phyloP scores from a whole-genome alignment of 805 yeast genomes.

The Saccharomycopsis malanga region DNA sequence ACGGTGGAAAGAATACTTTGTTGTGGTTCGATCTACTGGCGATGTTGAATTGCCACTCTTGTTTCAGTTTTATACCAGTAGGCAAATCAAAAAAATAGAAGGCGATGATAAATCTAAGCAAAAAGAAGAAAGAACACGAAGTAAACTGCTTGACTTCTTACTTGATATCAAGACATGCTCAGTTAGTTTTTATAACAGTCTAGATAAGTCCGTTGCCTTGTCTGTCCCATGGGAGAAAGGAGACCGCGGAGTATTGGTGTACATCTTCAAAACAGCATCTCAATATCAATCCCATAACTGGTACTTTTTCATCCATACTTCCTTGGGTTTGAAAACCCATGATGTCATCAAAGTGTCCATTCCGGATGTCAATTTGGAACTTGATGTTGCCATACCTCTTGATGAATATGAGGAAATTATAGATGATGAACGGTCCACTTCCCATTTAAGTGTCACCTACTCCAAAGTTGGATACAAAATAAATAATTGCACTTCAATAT shows the following conservation, averaged over 20 bases:
- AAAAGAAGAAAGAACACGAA: constrained; percentile 14
- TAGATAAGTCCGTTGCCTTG: constrained; percentile 66
- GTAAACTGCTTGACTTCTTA: constrained; percentile 28
- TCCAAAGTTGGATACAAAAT: constrained; percentile 17
- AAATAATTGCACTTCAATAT: constrained; percentile 11
- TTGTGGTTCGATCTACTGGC: constrained; percentile 63
- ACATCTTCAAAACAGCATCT: constrained; percentile 50
- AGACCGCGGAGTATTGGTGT: constrained; percentile 30
- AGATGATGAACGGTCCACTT: constrained; percentile 14
- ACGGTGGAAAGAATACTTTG: constrained; percentile 74
- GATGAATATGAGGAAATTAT: constrained; percentile 14
- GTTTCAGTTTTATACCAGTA: constrained; percentile 47
- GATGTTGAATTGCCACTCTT: constrained; percentile 43
- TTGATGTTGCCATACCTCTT: constrained; percentile 44
- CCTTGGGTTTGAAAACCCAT: constrained; percentile 37
- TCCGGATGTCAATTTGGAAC: constrained; percentile 30
- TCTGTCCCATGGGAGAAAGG: constrained; percentile 26
- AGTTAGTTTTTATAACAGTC: constrained; percentile 51
- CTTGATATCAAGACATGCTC: constrained; percentile 27
- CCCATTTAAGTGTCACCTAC: constrained; percentile 3
- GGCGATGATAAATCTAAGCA: constrained; percentile 8
- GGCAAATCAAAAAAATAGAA: constrained; percentile 21
- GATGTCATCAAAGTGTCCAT: constrained; percentile 6
- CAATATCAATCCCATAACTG: constrained; percentile 51
- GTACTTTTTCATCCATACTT: constrained; percentile 49